Evolutionary conservation across 495 filamentous ascomycete species (phyloP), one percentile per base, ranked within the genome.

Genomic region (Penicillium samsonianum): DNA sequence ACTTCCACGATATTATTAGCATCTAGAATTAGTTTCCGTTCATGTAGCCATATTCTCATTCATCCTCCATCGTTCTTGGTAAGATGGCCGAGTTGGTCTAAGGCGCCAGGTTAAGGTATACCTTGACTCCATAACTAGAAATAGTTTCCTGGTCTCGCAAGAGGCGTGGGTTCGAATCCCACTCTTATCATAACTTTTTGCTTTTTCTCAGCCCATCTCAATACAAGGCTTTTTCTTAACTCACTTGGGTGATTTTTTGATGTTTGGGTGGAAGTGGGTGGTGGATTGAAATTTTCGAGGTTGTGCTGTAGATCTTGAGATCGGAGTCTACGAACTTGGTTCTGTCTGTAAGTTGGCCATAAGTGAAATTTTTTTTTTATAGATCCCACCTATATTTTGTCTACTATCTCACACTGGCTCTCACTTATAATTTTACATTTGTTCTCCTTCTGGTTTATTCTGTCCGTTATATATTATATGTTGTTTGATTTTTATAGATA

Each of bases 111-210:
- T 70, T 68, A 68, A 67, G 68, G 65, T 61, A 56, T 47, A 67
- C 64, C 64, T 65, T 67, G 56, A 57, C 59, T 55, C 53, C 22
- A 53, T 19, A 53, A 53, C 50, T 53, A 41, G 38, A 10, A 17
- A 26, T 41, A 53, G 50, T 53, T 53, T 53, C 50, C 50, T 53
- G 50, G 38, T 53, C 50, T 53, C 50, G 50, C 17, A 42, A 41
- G 38, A 35, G 68, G 68, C 69, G 68, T 68, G 69, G 61, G 69
- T 72, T 72, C 69, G 60, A 72, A 72, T 71, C 69, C 61, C 69
- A 68, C 69, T 68, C 67, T 71, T 70, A 64, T 70, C 69, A 72
- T 60, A 40, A 3, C 37, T 61, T 50, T 64, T 62, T n/a, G 5
- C 9, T 47, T 47, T 30, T 17, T 2, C 23, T 26, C 12, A 5